Conservation (phyloP, 805 yeast species). For the Myxozyma melibiosi region DNA sequence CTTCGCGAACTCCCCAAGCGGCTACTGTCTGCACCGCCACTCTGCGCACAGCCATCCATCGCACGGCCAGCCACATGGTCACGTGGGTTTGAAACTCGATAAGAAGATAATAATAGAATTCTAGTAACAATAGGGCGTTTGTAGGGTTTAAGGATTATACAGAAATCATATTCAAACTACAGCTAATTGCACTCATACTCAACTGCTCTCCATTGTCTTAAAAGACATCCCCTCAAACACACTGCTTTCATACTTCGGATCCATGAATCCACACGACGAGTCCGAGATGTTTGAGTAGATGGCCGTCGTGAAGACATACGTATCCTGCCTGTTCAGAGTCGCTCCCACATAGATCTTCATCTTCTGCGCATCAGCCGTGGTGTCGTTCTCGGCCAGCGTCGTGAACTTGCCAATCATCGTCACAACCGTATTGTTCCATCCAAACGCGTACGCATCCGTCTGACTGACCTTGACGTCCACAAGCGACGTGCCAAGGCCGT, state of each 20-base stretch:
- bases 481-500: conserved; percentile 1
- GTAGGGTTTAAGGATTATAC: too few relatives aligned
- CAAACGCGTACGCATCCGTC: neutral
- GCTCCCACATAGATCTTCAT: neutral
- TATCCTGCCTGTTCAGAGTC: neutral
- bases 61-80: too few relatives aligned
- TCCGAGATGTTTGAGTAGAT: neutral
- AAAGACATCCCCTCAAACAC: neutral
- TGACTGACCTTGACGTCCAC: neutral
- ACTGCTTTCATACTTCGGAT: conserved; percentile 2
- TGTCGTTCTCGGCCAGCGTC: conserved; percentile 5
- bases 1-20: too few relatives aligned
- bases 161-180: too few relatives aligned
- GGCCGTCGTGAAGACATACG: neutral
- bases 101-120: too few relatives aligned
- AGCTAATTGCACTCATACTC: too few relatives aligned
- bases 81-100: too few relatives aligned
- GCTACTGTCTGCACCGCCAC: too few relatives aligned
- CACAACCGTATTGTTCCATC: conserved; percentile 2
- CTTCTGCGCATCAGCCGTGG: neutral
- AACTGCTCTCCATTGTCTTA: too few relatives aligned
- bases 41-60: too few relatives aligned
- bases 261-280: conserved; percentile 1
- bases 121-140: too few relatives aligned
- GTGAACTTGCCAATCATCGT: conserved; percentile 5